Conservation (phyloP, 2,329 filamentous ascomycete species). For the Penicillium sp. region DNA sequence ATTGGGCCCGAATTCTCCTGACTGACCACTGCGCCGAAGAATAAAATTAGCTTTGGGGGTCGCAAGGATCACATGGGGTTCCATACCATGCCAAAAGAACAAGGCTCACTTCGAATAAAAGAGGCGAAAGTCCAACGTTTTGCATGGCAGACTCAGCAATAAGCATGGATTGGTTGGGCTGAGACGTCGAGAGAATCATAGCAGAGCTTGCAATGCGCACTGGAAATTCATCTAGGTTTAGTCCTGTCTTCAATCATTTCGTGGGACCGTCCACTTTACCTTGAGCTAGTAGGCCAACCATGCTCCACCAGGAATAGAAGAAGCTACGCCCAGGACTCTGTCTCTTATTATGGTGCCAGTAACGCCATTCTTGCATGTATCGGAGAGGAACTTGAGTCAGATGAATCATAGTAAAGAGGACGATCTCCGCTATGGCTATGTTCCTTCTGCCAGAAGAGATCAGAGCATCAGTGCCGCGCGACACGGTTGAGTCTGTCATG, state of each 20-base stretch:
- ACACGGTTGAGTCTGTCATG: conserved; percentile 4
- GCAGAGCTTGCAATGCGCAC: conserved; percentile 27
- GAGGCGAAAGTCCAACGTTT: conserved; percentile 29
- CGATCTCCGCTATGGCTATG: conserved; percentile 26
- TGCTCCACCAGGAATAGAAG: conserved; percentile 28
- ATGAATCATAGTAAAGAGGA: conserved; percentile 24
- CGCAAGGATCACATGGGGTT: background rate
- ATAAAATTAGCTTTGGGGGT: background rate
- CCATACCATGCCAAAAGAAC: conserved; percentile 27
- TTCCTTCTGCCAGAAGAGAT: conserved; percentile 9
- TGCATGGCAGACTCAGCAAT: conserved; percentile 23
- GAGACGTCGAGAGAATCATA: conserved; percentile 20
- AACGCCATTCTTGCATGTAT: conserved; percentile 26
- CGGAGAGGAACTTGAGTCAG: conserved; percentile 20
- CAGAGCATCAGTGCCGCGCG: background rate
- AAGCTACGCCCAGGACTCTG: conserved; percentile 16
- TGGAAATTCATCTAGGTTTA: conserved; percentile 1
- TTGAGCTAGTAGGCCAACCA: conserved; percentile 27
- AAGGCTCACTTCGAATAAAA: conserved; percentile 31
- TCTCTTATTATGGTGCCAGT: conserved; percentile 27
- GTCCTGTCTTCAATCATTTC: background rate
- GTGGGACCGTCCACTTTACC: conserved; percentile 14
- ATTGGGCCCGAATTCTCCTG: conserved; percentile 24
- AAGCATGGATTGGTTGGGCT: conserved; percentile 17
- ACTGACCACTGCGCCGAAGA: conserved; percentile 22